A percentile compares a stretch with the other conserved stretches of the same genome.
These are phyloP conservation scores for Pezicula neosporulosa DNA, from an alignment of 2,329 filamentous ascomycete species.

Conservation along the genomic window DNA sequence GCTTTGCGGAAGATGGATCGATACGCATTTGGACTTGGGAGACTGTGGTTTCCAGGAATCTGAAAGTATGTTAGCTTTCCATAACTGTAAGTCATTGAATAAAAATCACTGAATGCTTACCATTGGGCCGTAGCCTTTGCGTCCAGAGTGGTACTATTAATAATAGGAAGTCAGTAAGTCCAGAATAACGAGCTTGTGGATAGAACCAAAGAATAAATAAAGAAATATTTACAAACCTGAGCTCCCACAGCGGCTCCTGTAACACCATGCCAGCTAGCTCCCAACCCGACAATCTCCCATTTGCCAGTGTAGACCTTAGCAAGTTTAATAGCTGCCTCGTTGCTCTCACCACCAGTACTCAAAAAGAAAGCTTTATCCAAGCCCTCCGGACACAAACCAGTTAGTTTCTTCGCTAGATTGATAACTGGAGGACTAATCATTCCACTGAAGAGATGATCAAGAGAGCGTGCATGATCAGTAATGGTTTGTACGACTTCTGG, in stretches of 20 bases:
- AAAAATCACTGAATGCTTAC: constrained; percentile 5
- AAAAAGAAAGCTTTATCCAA: constrained; percentile 56
- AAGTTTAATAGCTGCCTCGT: constrained; percentile 61
- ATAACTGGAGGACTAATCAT: constrained; percentile 58
- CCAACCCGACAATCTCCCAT: constrained; percentile 60
- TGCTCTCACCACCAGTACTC: constrained; percentile 53
- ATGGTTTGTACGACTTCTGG: constrained; percentile 55
- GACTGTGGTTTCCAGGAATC: constrained; percentile 53
- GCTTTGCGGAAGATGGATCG: constrained; percentile 56
- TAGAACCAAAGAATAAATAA: too few relatives aligned
- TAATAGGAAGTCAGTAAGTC: too few relatives aligned
- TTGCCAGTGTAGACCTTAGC: constrained; percentile 62
- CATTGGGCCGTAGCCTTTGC: constrained; percentile 40
- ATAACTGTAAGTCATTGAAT: background rate
- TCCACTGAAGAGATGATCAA: constrained; percentile 57
- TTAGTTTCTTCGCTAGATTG: constrained; percentile 47
- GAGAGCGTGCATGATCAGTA: constrained; percentile 40
- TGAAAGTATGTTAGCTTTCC: constrained; percentile 1
- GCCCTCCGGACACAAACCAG: constrained; percentile 41
- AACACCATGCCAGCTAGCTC: constrained; percentile 58
- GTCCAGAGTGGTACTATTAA: constrained; percentile 43
- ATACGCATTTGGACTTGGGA: constrained; percentile 59
- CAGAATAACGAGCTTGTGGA: too few relatives aligned
- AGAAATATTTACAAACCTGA: constrained; percentile 22
- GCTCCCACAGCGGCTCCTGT: constrained; percentile 49